These are phyloP conservation scores for Pseudotsuga menziesii DNA, from an alignment of 75 land plant species.

Conservation along the genomic window DNA sequence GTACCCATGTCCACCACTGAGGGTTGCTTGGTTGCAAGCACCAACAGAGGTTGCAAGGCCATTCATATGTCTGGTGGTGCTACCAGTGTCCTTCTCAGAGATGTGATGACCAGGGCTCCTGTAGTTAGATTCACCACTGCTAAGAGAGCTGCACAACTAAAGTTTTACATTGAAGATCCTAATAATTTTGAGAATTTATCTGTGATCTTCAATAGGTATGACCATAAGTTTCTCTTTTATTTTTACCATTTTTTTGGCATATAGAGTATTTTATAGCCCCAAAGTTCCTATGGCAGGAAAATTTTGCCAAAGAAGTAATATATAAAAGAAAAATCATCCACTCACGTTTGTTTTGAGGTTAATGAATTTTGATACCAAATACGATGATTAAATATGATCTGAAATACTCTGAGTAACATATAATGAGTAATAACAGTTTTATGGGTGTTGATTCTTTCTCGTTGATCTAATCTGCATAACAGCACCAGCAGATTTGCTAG, in stretches of 20 bases:
- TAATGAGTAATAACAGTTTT: too few species aligned
- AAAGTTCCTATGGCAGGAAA: too few species aligned
- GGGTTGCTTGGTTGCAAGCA: constrained; percentile 80
- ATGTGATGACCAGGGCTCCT: constrained; percentile 83
- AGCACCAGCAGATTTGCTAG: constrained; percentile 91
- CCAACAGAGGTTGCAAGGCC: constrained; percentile 86
- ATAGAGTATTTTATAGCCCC: too few species aligned
- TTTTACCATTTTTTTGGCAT: too few species aligned
- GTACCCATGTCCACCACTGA: constrained; percentile 95
- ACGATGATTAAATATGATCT: too few species aligned
- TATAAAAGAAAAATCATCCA: too few species aligned
- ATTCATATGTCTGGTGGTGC: constrained; percentile 68
- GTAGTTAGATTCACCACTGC: constrained; percentile 58
- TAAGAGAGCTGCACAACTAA: constrained; percentile 66
- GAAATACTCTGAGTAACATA: too few species aligned
- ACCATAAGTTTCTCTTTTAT: too few species aligned
- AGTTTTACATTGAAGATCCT: constrained; percentile 76
- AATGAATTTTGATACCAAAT: too few species aligned
- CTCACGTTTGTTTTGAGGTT: too few species aligned
- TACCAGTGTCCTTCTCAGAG: constrained; percentile 40
- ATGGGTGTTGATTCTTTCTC: too few species aligned
- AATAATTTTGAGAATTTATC: constrained; percentile 53
- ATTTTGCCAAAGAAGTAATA: too few species aligned
- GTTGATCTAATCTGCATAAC: constrained; percentile 24
- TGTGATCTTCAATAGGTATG: constrained; percentile 62